Evolutionary conservation across 164 flowering plant genomes (phyloP).

Genomic region (Piper longum): DNA sequence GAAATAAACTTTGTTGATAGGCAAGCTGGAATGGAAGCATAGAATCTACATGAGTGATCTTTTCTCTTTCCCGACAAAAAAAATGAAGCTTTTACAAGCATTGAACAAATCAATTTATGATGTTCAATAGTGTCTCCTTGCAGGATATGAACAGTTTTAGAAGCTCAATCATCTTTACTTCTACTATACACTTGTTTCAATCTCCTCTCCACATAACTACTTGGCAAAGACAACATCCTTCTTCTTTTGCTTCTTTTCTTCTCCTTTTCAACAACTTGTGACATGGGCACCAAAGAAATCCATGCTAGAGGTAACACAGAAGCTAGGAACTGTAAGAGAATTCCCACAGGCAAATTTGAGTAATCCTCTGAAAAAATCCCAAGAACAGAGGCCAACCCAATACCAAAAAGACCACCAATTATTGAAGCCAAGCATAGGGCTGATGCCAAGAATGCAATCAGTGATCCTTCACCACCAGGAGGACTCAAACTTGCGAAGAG

Average conservation of each 20-base stretch:
- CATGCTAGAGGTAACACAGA: slow-evolving; percentile 61
- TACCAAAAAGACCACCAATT: slow-evolving; percentile 56
- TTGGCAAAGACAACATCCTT: slow-evolving; percentile 2
- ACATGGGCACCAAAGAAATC: slow-evolving; percentile 37
- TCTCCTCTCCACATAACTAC: neutral
- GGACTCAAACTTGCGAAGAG: slow-evolving; percentile 66
- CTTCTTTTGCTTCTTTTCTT: slow-evolving; percentile 29
- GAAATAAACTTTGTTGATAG: too few species aligned
- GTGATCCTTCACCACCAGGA: slow-evolving; percentile 73
- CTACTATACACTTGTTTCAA: neutral
- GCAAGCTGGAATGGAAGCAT: too few species aligned
- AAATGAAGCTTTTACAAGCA: too few species aligned
- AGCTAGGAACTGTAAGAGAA: slow-evolving; percentile 52
- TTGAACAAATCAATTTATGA: too few species aligned
- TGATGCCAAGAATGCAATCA: slow-evolving; percentile 69
- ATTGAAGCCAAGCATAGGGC: slow-evolving; percentile 58
- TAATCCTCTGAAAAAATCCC: slow-evolving; percentile 52
- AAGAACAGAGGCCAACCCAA: slow-evolving; percentile 53
- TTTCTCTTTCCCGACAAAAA: too few species aligned
- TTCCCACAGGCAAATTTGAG: slow-evolving; percentile 51
- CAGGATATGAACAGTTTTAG: neutral
- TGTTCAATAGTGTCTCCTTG: neutral
- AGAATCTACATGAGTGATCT: too few species aligned
- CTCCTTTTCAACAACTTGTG: slow-evolving; percentile 15
- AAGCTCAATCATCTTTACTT: neutral